Base-by-base conservation (phyloP, 805 yeast genomes). In the Kurtzmaniella fragi region DNA sequence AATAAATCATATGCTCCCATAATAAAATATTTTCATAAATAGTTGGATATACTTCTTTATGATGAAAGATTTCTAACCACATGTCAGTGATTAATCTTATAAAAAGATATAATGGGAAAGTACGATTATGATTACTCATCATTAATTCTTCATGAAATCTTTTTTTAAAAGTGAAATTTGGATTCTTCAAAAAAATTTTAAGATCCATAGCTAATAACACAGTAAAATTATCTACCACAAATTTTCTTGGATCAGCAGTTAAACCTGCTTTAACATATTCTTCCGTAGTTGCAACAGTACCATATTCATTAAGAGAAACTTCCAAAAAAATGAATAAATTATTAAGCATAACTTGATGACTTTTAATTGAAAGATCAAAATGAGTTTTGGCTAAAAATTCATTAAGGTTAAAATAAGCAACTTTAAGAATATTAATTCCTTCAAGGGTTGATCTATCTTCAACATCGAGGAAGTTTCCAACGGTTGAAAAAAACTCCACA, bases 121-220 rank as follows among this genome's bases (percentile, higher is more conserved):
- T 63, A 34, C 70, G 62, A 25, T 63, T 59, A 39, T 67, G 69
- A 40, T 73, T 70, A 35, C 79, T 75, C 68, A 83, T 80, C 60
- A 83, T 64, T 35, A 79, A 61, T 47, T 82, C 86, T 52, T 83
- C 87, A 39, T 74, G 77, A 51, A 72, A 79, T 25, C 70, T 59
- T 57, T 81, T 82, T 44, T 75, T 78, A 60, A 82, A 82, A 0
- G 80, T 62, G 52, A 77, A 67, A 52, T 78, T 78, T 13, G 80
- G 68, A 46, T 73, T 77, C 42, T 71, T 72, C 31, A 81, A 57
- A 51, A 82, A 80, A 28, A 70, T 62, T 43, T 71, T 67, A 36
- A 81, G 59, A 49, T 78, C 80, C 58, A 75, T 66, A 2, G 79
- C 72, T 34, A 75, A 70, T 34, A 78, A 61, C 17, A 78, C 56